Conservation (phyloP, 2,329 filamentous ascomycete species). For the Cytospora schulzeri region DNA sequence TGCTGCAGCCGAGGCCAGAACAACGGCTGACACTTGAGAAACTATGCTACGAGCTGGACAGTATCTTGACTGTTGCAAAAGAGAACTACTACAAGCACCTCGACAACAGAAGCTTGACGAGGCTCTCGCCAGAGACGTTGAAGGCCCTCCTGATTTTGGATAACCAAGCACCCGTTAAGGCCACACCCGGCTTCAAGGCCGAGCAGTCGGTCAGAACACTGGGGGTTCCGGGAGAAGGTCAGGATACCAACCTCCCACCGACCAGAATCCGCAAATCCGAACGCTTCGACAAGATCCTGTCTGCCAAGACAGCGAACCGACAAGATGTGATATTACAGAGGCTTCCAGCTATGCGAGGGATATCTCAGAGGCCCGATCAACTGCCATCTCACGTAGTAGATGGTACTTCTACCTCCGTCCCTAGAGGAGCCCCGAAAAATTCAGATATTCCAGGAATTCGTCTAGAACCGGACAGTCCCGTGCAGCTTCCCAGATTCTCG, state of each 20-base stretch:
- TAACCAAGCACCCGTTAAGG: neutral
- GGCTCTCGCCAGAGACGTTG: neutral
- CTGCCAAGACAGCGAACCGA: neutral
- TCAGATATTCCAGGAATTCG: no score
- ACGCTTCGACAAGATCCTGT: slow-evolving; percentile 1
- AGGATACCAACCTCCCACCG: neutral
- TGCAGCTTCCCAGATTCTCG: no score
- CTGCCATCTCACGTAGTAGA: no score
- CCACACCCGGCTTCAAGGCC: neutral
- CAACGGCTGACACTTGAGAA: neutral
- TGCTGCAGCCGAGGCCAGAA: neutral
- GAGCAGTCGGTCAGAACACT: no score
- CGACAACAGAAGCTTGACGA: neutral
- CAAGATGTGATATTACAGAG: no score
- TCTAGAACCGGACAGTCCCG: no score
- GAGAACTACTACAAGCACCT: neutral
- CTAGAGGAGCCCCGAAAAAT: no score
- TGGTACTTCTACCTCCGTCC: no score
- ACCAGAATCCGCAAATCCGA: neutral
- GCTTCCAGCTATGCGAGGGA: no score
- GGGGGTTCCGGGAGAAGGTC: neutral
- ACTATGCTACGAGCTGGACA: neutral
- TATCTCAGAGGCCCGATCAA: no score
- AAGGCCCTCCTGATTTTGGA: neutral
- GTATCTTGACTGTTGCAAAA: neutral